These are phyloP conservation scores for Chytriomyces sp. DNA, from an alignment of 192 early-diverging fungal species.

Conservation along the genomic window DNA sequence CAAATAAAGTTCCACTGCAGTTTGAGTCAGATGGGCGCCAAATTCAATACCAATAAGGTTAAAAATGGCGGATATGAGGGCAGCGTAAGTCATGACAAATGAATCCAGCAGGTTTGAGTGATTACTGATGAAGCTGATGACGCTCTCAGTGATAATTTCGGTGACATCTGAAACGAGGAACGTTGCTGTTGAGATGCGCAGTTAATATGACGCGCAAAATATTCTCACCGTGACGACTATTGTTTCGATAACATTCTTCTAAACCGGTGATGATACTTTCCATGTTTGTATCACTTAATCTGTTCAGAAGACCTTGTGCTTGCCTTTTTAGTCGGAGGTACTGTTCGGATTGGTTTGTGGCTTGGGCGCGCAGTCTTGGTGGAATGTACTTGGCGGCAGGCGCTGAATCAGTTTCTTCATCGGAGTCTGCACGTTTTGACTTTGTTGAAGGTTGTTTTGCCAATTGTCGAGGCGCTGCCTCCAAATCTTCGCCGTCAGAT, in stretches of 20 bases:
- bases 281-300: slow-evolving; percentile 89
- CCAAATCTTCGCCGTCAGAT: not conserved
- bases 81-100: slow-evolving; percentile 88
- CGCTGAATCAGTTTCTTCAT: not conserved
- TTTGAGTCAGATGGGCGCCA: slow-evolving; percentile 55
- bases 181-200: not conserved
- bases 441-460: not conserved
- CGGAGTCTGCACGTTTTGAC: not conserved
- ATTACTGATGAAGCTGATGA: slow-evolving; percentile 78
- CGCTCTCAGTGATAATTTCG: slow-evolving; percentile 77
- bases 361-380: slow-evolving; percentile 76
- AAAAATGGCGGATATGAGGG: slow-evolving; percentile 80
- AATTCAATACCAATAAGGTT: slow-evolving; percentile 87
- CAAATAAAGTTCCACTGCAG: slow-evolving; percentile 39
- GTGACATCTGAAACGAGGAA: slow-evolving; percentile 73
- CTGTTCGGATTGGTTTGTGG: slow-evolving; percentile 65
- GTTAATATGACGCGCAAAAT: not conserved
- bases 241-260: slow-evolving; percentile 76
- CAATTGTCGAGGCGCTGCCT: not conserved
- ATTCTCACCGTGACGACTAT: slow-evolving; percentile 65
- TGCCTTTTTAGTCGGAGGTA: slow-evolving; percentile 75
- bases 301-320: slow-evolving; percentile 88
- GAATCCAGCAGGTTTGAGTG: slow-evolving; percentile 89
- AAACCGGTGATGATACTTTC: slow-evolving; percentile 82
- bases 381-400: slow-evolving; percentile 79